A percentile compares a stretch with the other conserved stretches of the same genome.
These are phyloP conservation scores for Conringia planisiliqua DNA, from an alignment of 345 rosid genomes.

Conservation along the genomic window DNA sequence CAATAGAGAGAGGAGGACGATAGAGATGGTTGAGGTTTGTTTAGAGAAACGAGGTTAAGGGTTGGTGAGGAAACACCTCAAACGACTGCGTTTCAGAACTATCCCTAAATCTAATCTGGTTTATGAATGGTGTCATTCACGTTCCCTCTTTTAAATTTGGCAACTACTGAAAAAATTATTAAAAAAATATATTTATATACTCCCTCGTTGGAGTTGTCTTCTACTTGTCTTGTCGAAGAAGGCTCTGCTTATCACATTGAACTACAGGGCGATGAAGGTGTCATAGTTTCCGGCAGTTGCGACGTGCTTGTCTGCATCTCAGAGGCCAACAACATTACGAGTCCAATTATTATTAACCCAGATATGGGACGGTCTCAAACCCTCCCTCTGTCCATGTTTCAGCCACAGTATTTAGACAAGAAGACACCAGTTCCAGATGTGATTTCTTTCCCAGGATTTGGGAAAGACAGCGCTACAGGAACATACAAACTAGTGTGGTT, in stretches of 20 bases:
- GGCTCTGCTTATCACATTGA: neutral
- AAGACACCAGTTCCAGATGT: neutral
- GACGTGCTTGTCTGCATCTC: neutral
- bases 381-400: neutral
- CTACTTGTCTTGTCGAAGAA: neutral
- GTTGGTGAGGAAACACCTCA: constrained; percentile 1
- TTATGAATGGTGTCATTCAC: neutral
- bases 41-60: constrained; percentile 14
- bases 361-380: neutral
- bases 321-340: neutral
- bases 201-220: neutral
- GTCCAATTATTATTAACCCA: neutral
- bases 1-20: neutral
- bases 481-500: neutral
- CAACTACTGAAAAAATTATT: neutral
- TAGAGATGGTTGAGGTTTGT: constrained; percentile 31
- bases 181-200: too few relatives aligned
- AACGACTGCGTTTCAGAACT: constrained; percentile 15
- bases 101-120: neutral
- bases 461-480: neutral
- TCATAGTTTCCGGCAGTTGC: neutral
- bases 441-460: neutral
- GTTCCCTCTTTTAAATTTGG: neutral
- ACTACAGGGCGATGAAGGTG: neutral
- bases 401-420: neutral